Evolutionary conservation across 495 filamentous ascomycete genomes (phyloP), one percentile per base, ranked within the genome.

Genomic region (Pyronema domesticum): DNA sequence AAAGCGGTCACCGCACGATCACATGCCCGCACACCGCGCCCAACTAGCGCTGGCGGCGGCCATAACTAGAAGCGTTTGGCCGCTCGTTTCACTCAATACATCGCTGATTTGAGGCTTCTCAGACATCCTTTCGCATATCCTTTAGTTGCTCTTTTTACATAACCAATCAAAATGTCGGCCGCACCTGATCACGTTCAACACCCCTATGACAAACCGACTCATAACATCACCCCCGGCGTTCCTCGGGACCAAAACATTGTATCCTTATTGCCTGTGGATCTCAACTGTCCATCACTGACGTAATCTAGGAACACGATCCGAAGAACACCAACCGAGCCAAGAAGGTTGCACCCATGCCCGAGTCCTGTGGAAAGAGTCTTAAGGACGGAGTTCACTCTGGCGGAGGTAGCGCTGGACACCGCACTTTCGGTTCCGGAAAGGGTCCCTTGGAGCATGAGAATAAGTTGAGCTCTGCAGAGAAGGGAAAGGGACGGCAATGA

Each of bases 241-340:
- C 30, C 47, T 13, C 18, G 13, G 7, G 47, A 34, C 30, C 6
- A 23, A 23, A 34, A 5, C 30, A 34, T 36, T 34, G 23, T 50
- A 36, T 50, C 4, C 47, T 17, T 11, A 11, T 11, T n/a, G 4
- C 47, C 47, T 11, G 23, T 18, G 10, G 9, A 13, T 42, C 39
- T 42, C 39, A 13, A 17, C 39, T 17, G 6, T 42, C 1, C 39
- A n/a, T 5, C 36, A 36, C 11, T 50, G 17, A 50, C 45, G 23
- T 5, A 50, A 9, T 50, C 10, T 34, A 57, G 55, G 55, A 60
- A 55, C n/a, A 7, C 7, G 45, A 57, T 34, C 58, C 58, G 14
- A 57, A 50, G 10, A 35, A 17, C 10, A 55, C 35, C 35, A 54
- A 60, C 33, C 50, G 50, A 14, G 46, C 14, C 13, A 19, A 54